These are phyloP conservation scores for Tilletia setariae DNA, from an alignment of 1,284 basidiomycete species.

Conservation along the genomic window DNA sequence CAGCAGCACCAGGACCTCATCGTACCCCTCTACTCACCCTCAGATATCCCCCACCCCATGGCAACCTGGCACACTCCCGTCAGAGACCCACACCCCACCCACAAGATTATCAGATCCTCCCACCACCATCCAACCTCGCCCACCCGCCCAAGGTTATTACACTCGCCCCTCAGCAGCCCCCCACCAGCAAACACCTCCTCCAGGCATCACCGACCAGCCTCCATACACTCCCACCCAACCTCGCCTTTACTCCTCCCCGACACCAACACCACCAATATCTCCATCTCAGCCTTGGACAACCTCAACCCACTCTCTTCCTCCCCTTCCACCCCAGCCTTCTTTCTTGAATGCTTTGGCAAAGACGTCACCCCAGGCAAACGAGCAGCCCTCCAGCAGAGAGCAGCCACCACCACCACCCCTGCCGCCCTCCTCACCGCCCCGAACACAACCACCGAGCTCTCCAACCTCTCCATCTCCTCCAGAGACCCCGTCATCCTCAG, in stretches of 20 bases:
- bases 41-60: neutral
- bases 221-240: neutral
- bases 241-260: neutral
- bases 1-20: neutral
- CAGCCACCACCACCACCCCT: neutral
- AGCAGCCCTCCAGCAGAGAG: neutral
- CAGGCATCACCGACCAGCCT: too few relatives aligned
- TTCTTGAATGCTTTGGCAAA: constrained; percentile 13
- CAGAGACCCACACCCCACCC: constrained; percentile 1
- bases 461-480: too few relatives aligned
- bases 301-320: neutral
- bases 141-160: too few relatives aligned
- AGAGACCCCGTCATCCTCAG: neutral
- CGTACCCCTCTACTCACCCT: constrained; percentile 9
- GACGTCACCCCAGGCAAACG: constrained; percentile 6
- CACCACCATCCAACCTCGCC: too few relatives aligned
- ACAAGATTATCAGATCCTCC: neutral
- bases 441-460: neutral
- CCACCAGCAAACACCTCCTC: too few relatives aligned
- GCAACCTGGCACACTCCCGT: constrained; percentile 13
- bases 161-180: too few relatives aligned
- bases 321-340: constrained; percentile 6
- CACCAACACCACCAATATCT: neutral
- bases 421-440: neutral
- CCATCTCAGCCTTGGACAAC: neutral